Conservation (phyloP, 805 yeast genomes). For the Spathaspora girioi region DNA sequence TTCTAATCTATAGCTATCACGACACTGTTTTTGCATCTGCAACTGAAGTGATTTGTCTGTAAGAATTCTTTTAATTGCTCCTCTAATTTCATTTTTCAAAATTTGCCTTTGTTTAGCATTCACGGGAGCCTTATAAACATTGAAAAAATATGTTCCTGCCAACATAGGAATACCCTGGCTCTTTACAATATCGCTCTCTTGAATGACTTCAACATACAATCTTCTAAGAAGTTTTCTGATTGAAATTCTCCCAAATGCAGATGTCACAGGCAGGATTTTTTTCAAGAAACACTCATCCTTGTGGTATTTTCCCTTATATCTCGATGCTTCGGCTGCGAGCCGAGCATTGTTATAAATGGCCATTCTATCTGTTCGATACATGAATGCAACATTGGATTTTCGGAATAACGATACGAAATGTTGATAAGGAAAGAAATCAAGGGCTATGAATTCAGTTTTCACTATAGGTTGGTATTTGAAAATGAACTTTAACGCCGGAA, state of each 20-base stretch:
- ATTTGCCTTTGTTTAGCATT: constrained; percentile 13
- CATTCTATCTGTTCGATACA: constrained; percentile 27
- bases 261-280: constrained; percentile 25
- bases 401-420: constrained; percentile 26
- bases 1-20: background rate
- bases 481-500: constrained; percentile 8
- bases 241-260: constrained; percentile 27
- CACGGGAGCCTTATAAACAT: constrained; percentile 16
- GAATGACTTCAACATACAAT: constrained; percentile 13
- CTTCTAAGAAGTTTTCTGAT: constrained; percentile 21
- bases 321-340: constrained; percentile 16
- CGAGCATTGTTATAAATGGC: constrained; percentile 21
- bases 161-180: constrained; percentile 9
- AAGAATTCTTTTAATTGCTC: background rate
- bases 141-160: constrained; percentile 23
- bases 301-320: constrained; percentile 27
- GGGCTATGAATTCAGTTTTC: constrained; percentile 17
- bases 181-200: background rate
- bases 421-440: constrained; percentile 26
- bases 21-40: background rate
- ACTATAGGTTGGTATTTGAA: constrained; percentile 12
- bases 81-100: background rate
- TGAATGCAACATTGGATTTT: constrained; percentile 37
- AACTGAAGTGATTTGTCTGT: background rate
- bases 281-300: constrained; percentile 19